These are phyloP conservation scores for Dendrocalamus sinicus DNA, from an alignment of 176 grass and related monocot species.

Conservation along the genomic window DNA sequence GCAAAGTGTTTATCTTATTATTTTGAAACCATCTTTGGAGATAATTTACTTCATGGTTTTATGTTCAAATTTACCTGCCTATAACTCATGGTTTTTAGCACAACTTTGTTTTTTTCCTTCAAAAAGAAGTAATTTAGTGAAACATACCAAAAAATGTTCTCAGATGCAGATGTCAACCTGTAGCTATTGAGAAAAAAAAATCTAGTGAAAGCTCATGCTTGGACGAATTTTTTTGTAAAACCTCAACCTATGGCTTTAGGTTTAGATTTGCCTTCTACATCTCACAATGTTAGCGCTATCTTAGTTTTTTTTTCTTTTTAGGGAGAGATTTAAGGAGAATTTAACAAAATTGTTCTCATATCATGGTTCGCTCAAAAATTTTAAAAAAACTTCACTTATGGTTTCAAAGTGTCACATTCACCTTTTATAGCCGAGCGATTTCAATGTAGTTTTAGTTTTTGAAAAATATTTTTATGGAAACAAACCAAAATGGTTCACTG, in stretches of 20 bases:
- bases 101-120: not conserved
- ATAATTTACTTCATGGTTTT: not conserved
- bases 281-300: not conserved
- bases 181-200: too few relatives aligned
- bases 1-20: not conserved
- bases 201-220: too few relatives aligned
- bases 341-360: not conserved
- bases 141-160: not conserved
- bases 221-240: not conserved
- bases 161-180: not conserved
- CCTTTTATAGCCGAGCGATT: not conserved
- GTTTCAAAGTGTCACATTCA: not conserved
- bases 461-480: not conserved
- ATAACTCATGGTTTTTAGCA: not conserved
- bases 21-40: not conserved
- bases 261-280: not conserved
- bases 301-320: not conserved
- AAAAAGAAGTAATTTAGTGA: not conserved
- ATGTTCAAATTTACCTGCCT: not conserved
- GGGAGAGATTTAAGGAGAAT: not conserved
- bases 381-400: not conserved
- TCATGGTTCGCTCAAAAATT: not conserved
- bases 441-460: not conserved
- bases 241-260: not conserved
- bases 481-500: not conserved